Evolutionary conservation across 768 basidiomycete genomes (phyloP), one percentile per base, ranked within the genome.

Genomic region (Coprinopsis sp.): DNA sequence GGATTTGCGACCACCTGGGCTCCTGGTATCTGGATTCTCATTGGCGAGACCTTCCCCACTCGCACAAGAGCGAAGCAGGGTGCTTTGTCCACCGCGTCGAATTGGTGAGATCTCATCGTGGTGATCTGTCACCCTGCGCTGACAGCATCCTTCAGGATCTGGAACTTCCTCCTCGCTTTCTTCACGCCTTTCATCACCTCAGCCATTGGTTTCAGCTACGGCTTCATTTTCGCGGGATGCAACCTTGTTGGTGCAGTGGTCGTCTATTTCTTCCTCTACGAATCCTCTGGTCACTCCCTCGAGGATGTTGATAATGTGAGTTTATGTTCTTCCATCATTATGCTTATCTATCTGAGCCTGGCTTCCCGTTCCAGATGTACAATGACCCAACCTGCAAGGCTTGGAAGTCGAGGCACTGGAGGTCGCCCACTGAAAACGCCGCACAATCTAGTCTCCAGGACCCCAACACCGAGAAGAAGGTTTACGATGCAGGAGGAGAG

Each of bases 11-110:
- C 68, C 66, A 85, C 84, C 25, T 83, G 80, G 82, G 81, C 76
- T 11, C 82, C 84, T n/a, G 82, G 83, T 37, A 62, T 87, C 31
- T 88, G 85, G 85, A 85, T 88, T 57, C 69, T 87, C 16, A 84
- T 82, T 46, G 85, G 84, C 30, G 85, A 88, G 63, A 84, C 82
- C 2, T 87, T 86, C 71, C 79, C 83, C 1, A 85, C 81, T 7
- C 72, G 82, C 18, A 84, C 84, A 3, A 75, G 84, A 44, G 78
- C 84, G 3, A 82, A 84, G 59, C 85, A 87, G 58, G 83, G 77
- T 5, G 77, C 82, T 28, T 62, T 89, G 31, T 72, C 83, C 1
- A 84, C 82, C 1, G 73, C 81, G 1, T 64, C 70, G 24, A 86
- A 84, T 61, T 86, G 83, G 65, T 63, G 41, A 13, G 60, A 38